Conservation (phyloP, 306 rosid genomes). For the Quercus gilva region DNA sequence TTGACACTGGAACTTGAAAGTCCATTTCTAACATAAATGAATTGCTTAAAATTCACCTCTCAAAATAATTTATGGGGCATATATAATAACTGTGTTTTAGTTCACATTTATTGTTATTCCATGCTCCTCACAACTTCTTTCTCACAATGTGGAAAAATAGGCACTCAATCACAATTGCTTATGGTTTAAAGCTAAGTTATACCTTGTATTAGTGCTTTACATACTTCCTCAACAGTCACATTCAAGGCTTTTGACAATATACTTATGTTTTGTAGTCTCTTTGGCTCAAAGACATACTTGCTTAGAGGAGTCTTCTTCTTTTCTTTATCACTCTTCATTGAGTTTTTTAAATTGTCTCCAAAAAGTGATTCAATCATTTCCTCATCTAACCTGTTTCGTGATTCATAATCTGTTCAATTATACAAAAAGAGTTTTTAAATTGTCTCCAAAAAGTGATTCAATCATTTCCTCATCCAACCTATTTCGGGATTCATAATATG, state of each 20-base stretch:
- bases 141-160: background rate
- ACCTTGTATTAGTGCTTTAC: constrained; percentile 87
- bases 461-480: constrained; percentile 99
- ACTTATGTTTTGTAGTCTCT: constrained; percentile 91
- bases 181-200: constrained; percentile 13
- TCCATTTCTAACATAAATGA: background rate
- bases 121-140: background rate
- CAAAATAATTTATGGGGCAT: background rate
- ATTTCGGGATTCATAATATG: constrained; percentile 28
- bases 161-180: background rate
- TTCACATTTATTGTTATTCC: background rate
- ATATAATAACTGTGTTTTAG: background rate
- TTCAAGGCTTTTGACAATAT: constrained; percentile 88
- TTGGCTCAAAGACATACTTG: constrained; percentile 90
- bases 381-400: constrained; percentile 76
- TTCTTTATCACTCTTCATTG: constrained; percentile 69
- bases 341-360: constrained; percentile 74
- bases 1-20: too few species aligned
- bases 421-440: constrained; percentile 36
- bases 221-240: constrained; percentile 67
- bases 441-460: constrained; percentile 95
- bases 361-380: constrained; percentile 98
- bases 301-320: constrained; percentile 89
- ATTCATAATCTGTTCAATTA: constrained; percentile 2
- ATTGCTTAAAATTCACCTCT: background rate